Conservation (phyloP, 2,329 filamentous ascomycete species). For the Botrytis elliptica region DNA sequence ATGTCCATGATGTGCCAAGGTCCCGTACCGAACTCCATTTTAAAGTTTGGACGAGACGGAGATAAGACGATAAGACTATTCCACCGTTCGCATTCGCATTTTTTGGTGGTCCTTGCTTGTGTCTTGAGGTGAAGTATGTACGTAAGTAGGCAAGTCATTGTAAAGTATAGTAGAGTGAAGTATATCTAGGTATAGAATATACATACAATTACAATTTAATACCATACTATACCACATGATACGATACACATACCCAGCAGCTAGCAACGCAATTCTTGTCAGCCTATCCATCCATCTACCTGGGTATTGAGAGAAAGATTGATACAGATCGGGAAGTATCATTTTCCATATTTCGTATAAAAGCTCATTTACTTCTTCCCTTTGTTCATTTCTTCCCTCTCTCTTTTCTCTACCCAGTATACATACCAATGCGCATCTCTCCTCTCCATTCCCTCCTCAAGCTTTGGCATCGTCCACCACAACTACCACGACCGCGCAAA, state of each 20-base stretch:
- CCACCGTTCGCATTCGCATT: neutral
- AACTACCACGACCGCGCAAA: neutral
- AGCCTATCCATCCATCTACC: neutral
- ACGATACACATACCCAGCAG: neutral
- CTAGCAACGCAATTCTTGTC: neutral
- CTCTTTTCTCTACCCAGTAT: slow-evolving; percentile 27
- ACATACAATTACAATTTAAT: neutral
- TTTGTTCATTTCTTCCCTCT: neutral
- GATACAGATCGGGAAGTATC: neutral
- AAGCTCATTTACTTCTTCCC: neutral
- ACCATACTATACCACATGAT: neutral
- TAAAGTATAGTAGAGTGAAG: neutral
- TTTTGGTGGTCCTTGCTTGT: neutral
- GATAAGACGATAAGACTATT: slow-evolving; percentile 1
- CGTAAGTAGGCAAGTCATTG: neutral
- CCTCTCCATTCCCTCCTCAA: slow-evolving; percentile 39
- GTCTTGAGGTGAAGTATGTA: neutral
- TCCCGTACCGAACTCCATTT: neutral
- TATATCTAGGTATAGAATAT: neutral
- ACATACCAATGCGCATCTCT: slow-evolving; percentile 46
- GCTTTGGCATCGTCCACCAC: slow-evolving; percentile 28
- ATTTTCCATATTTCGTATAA: neutral
- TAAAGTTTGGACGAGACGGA: neutral
- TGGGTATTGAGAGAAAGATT: neutral
- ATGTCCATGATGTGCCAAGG: neutral